Conservation (phyloP, 1,139 yeast species). For the Hansenula sp. region DNA sequence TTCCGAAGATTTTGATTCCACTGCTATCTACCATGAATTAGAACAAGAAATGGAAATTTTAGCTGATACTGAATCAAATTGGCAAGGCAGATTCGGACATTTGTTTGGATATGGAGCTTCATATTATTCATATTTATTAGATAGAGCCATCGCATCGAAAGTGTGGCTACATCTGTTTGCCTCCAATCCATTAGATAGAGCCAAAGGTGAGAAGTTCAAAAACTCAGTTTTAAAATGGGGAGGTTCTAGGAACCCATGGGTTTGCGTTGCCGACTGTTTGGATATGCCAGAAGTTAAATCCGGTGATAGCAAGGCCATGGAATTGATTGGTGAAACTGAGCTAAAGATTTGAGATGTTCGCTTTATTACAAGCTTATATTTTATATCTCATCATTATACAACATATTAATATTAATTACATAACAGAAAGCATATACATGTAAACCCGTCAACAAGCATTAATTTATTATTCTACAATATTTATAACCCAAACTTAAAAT, state of each 20-base stretch:
- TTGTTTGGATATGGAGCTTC: conserved; percentile 92
- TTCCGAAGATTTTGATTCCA: conserved; percentile 42
- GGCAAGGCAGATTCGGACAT: conserved; percentile 97
- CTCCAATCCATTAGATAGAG: conserved; percentile 64
- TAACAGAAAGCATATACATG: background rate
- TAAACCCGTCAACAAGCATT: too few species aligned
- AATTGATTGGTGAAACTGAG: conserved; percentile 47
- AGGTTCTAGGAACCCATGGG: conserved; percentile 90
- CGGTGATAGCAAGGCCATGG: conserved; percentile 79
- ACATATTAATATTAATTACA: background rate
- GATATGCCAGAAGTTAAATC: conserved; percentile 53
- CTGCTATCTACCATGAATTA: conserved; percentile 58
- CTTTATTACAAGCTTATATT: too few species aligned
- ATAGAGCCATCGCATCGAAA: conserved; percentile 87
- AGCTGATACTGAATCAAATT: conserved; percentile 64
- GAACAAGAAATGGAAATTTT: conserved; percentile 55
- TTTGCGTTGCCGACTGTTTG: conserved; percentile 74
- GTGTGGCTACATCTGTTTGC: conserved; percentile 75
- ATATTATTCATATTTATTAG: conserved; percentile 87
- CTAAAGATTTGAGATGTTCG: background rate
- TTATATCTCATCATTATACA: background rate
- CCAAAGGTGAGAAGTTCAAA: conserved; percentile 73
- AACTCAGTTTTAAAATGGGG: conserved; percentile 85
- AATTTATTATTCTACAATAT: background rate
- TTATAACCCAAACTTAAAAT: background rate